Evolutionary conservation across 2,329 filamentous ascomycete species (phyloP), one percentile per base, ranked within the genome.

Genomic region (Cryphonectria radicalis): DNA sequence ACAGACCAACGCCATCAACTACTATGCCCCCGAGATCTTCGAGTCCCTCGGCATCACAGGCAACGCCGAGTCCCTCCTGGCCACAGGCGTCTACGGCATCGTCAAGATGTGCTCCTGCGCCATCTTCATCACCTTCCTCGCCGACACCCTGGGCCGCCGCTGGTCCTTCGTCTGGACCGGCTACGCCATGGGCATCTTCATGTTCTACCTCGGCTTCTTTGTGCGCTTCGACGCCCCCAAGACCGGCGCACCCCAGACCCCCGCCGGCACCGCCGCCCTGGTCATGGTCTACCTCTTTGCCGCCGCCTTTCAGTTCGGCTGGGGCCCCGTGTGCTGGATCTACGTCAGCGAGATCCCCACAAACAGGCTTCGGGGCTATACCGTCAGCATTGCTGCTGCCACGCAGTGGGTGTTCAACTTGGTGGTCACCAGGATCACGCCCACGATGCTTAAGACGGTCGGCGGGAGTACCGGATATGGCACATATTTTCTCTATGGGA

Each of bases 331-430:
- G 8, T 89, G 87, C 81, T 88, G 88, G 88, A 90, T 89, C 74
- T 90, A 90, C 75, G 85, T 89, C 13, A 87, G 86, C 1, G 89
- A 91, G 77, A 91, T 91, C 69, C 88, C 89, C 0, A 87, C 87
- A 0, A 87, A 87, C 6, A 82, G 89, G 19, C 82, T 91, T 2
- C 80, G 89, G 55, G 86, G 84, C 13, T 81, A 89, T 70, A 91
- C 90, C 72, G 89, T 91, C 14, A 83, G 88, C 1, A 83, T 91
- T 62, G 89, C 87, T 0, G 88, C 89, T 0, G 87, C 88, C 1
- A 89, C 86, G 0, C 88, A 91, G 75, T 90, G 88, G 88, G 77
- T 91, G 0, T 90, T 91, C 78, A 91, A 91, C 75, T 86, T 91
- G 55, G 88, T 89, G 2, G 87, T 91, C 25, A 88, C 89, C 7